Percentiles rank a stretch among this genome's conserved stretches.
These are phyloP conservation scores for Inga oerstediana DNA, from an alignment of 306 rosid genomes.

Conservation along the genomic window DNA sequence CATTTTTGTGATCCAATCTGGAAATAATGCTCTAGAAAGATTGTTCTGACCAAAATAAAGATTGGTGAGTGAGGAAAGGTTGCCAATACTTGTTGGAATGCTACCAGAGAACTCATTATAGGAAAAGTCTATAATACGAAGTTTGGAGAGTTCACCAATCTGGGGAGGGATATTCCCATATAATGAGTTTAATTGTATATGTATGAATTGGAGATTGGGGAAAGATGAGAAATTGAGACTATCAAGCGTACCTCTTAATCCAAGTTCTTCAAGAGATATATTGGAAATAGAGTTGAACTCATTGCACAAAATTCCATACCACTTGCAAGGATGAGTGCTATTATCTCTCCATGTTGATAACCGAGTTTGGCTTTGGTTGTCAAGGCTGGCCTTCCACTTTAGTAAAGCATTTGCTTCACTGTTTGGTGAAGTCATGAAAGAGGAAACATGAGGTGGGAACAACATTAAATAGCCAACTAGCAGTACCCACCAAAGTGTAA, in stretches of 20 bases:
- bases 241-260: not conserved
- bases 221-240: not conserved
- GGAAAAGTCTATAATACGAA: not conserved
- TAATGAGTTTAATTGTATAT: not conserved
- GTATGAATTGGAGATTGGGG: not conserved
- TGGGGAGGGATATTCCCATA: not conserved
- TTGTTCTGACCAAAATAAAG: fast-evolving
- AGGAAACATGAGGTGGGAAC: not conserved
- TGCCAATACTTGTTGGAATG: too few relatives aligned
- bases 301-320: not conserved
- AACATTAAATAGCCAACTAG: not conserved
- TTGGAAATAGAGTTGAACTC: not conserved
- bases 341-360: not conserved
- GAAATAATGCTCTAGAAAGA: not conserved
- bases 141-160: not conserved
- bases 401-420: not conserved
- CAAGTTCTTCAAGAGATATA: not conserved
- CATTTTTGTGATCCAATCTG: not conserved
- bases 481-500: not conserved
- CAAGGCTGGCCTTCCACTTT: not conserved
- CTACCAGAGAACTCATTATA: too few relatives aligned
- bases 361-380: not conserved
- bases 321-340: not conserved
- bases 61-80: not conserved
- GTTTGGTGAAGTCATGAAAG: not conserved